Conservation (phyloP, 2,329 filamentous ascomycete genomes). For the Diplodia mutila region DNA sequence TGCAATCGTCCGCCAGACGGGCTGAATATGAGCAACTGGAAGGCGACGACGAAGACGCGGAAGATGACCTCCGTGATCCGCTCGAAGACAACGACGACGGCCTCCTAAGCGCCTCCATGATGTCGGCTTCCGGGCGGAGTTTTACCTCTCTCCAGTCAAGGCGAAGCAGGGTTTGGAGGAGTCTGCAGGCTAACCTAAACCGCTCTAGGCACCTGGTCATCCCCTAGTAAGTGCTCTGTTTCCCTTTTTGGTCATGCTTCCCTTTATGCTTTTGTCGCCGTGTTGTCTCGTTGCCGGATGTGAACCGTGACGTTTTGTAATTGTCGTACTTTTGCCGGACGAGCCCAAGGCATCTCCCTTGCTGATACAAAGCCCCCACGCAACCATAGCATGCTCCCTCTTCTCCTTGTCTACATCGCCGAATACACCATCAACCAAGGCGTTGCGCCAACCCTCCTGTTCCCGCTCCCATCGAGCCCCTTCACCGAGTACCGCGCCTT, state of each 20-base stretch:
- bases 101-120: conserved; percentile 40
- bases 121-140: conserved; percentile 38
- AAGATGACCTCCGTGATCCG: conserved; percentile 33
- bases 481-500: conserved; percentile 84
- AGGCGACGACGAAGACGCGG: conserved; percentile 46
- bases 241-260: neutral
- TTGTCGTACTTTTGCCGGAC: neutral
- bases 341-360: neutral
- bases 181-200: conserved; percentile 59
- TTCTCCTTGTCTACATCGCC: conserved; percentile 89
- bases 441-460: conserved; percentile 85
- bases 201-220: conserved; percentile 73
- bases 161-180: conserved; percentile 31
- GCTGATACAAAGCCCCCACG: conserved; percentile 2
- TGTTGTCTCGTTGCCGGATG: neutral
- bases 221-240: conserved; percentile 59
- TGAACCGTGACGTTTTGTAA: neutral
- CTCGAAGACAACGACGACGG: conserved; percentile 37
- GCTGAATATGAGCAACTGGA: conserved; percentile 59
- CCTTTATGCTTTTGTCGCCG: conserved; percentile 23
- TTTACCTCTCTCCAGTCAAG: conserved; percentile 31
- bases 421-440: conserved; percentile 99
- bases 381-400: conserved; percentile 75
- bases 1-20: conserved; percentile 55
- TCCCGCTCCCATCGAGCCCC: conserved; percentile 74